Percentiles rank a stretch among this genome's conserved stretches.
phyloP scores from a whole-genome alignment of 2,329 filamentous ascomycete species.

The Neofusicoccum laricinum region DNA sequence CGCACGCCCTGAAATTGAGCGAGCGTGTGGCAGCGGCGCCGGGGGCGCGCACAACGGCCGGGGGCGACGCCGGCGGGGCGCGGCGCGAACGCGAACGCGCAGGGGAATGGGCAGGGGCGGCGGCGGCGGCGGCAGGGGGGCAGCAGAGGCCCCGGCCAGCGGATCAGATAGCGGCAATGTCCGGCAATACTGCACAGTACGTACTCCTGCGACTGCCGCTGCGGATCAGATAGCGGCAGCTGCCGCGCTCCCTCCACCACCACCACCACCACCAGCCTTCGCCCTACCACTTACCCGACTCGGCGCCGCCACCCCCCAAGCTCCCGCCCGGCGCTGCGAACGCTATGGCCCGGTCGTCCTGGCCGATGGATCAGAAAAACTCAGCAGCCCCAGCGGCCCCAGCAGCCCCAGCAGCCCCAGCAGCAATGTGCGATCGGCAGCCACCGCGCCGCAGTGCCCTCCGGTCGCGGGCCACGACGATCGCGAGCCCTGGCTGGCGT shows the following conservation, averaged over 20 bases:
- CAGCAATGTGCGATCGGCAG: background rate
- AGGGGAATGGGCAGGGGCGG: background rate
- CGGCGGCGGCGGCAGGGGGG: background rate
- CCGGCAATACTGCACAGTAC: too few species aligned
- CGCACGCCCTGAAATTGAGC: background rate
- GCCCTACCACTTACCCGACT: background rate
- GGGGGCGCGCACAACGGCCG: too few species aligned
- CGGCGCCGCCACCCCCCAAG: background rate
- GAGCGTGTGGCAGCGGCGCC: background rate
- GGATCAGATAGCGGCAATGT: constrained; percentile 15
- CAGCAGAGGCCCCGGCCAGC: background rate
- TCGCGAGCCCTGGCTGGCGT: background rate
- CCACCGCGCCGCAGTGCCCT: background rate
- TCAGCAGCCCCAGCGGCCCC: background rate
- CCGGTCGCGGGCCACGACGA: constrained; percentile 1
- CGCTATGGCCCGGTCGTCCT: background rate
- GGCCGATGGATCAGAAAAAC: constrained; percentile 4
- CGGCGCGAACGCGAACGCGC: background rate
- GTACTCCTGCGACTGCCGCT: too few species aligned
- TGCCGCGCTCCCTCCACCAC: background rate
- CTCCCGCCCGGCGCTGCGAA: background rate
- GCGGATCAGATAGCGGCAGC: constrained; percentile 15
- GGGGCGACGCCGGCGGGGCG: too few species aligned
- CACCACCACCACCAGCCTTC: background rate
- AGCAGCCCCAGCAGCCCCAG: background rate